Percentiles rank a stretch among this genome's conserved stretches.
Evolutionary conservation across 192 early-diverging fungal species (phyloP).

Genomic region (Jimgerdemannia lactiflua): DNA sequence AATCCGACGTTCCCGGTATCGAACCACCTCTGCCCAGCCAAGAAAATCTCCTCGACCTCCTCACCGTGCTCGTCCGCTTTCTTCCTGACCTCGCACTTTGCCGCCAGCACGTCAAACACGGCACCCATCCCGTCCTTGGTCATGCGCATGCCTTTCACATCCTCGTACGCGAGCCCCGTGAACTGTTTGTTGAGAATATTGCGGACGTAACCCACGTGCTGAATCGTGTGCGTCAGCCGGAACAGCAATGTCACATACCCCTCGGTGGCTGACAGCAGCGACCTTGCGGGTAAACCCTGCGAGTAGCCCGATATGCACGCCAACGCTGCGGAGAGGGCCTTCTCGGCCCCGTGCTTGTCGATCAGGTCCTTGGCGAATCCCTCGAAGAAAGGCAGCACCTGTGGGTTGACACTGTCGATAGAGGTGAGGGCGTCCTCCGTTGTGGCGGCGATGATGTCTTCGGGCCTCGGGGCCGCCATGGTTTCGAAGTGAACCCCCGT

Average conservation of each 20-base stretch:
- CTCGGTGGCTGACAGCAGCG: slow-evolving; percentile 80
- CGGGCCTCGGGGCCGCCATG: slow-evolving; percentile 82
- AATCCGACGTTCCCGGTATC: slow-evolving; percentile 62
- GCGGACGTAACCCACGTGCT: slow-evolving; percentile 83
- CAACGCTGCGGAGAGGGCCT: slow-evolving; percentile 81
- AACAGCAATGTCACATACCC: slow-evolving; percentile 81
- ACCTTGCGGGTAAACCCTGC: slow-evolving; percentile 78
- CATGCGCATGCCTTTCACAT: slow-evolving; percentile 80
- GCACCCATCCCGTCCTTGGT: slow-evolving; percentile 77
- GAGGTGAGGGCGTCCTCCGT: slow-evolving; percentile 72
- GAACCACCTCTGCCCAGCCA: slow-evolving; percentile 72
- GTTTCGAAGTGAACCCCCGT: slow-evolving; percentile 82
- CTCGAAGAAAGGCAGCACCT: slow-evolving; percentile 77
- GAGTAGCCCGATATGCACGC: slow-evolving; percentile 87
- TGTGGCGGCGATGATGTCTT: slow-evolving; percentile 83
- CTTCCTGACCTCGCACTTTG: slow-evolving; percentile 57
- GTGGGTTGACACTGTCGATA: slow-evolving; percentile 64
- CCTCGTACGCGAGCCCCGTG: slow-evolving; percentile 70
- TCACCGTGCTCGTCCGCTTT: slow-evolving; percentile 12
- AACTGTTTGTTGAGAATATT: slow-evolving; percentile 68
- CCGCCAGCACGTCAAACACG: slow-evolving; percentile 78
- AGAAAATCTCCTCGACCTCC: slow-evolving; percentile 45
- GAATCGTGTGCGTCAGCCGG: slow-evolving; percentile 61
- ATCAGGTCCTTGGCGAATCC: slow-evolving; percentile 74
- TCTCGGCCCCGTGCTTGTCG: slow-evolving; percentile 61